Base-by-base conservation (phyloP, 1,284 basidiomycete genomes). In the Cutaneotrichosporon curvatum region DNA sequence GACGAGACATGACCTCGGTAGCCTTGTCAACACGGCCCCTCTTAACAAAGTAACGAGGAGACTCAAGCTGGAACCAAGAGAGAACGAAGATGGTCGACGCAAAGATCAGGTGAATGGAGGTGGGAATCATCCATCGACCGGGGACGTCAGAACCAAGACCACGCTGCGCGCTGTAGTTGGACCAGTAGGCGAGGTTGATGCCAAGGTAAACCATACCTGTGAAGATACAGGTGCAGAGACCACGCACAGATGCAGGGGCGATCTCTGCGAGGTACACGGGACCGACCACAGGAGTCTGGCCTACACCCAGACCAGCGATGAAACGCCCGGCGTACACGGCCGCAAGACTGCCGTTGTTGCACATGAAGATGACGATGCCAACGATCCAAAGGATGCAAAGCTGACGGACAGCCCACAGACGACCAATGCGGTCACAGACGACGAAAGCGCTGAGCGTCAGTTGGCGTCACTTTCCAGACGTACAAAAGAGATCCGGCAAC, bases 361-460 rank as follows among this genome's bases (percentile, higher is more conserved):
- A 70, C 37, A 67, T 65, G 60, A 75, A 74, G 23, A 76, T 62
- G 43, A 73, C 58, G 56, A 71, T 71, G 50, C 75, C 74, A 53
- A 72, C 42, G 41, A 61, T 46, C 60, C 73, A 74, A 55, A 74
- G 53, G 35, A 33, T 47, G 50, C 73, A 73, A 48, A 48, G 47
- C 41, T 43, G 41, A 37, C 47, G 47, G 2, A 37, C 38, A 15
- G 46, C 46, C 46, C 46, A 48, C 19, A 48, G 46, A 43, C 46
- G 46, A 23, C 46, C 46, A 25, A 48, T 43, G 16, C 41, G 35
- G 46, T 48, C 46, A 39, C 46, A 48, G 30, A 39, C 40, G 22
- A 48, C 21, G 31, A 48, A 48, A 4, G 46, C 46, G 23, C 46
- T 48, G 36, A 1, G 11, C 7, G 37, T 40, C 22, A 40, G 37